phyloP scores from a whole-genome alignment of 2,329 filamentous ascomycete species.

The Aspergillus piperis region DNA sequence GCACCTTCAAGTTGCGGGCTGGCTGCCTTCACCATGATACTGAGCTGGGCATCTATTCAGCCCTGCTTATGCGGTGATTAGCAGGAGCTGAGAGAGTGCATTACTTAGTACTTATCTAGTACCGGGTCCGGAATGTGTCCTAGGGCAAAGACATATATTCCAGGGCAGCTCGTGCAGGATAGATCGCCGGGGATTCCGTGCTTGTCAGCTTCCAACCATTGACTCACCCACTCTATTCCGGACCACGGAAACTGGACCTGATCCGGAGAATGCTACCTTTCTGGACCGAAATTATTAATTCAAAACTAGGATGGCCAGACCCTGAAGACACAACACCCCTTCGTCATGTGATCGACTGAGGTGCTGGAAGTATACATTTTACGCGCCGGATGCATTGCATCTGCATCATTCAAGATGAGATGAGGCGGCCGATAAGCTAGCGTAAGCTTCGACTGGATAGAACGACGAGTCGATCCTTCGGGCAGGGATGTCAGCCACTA shows the following conservation, averaged over 20 bases:
- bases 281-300: neutral
- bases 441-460: slow-evolving; percentile 14
- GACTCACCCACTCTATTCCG: neutral
- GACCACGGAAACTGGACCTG: neutral
- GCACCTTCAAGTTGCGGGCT: neutral
- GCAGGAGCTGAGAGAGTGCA: neutral
- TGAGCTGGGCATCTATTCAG: neutral
- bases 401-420: slow-evolving; percentile 8
- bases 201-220: neutral
- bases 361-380: neutral
- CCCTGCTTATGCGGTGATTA: neutral
- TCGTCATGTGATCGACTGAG: neutral
- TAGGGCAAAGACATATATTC: neutral
- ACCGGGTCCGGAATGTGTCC: neutral
- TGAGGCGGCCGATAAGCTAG: slow-evolving; percentile 16
- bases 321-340: neutral
- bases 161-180: slow-evolving; percentile 2
- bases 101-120: neutral
- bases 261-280: neutral
- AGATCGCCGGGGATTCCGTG: neutral
- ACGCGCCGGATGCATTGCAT: neutral
- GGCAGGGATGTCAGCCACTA: neutral
- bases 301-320: neutral
- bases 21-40: neutral
- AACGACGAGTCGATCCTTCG: slow-evolving; percentile 11